Conservation (phyloP, 352 stramenopile species). For the Globisporangium barbulae region DNA sequence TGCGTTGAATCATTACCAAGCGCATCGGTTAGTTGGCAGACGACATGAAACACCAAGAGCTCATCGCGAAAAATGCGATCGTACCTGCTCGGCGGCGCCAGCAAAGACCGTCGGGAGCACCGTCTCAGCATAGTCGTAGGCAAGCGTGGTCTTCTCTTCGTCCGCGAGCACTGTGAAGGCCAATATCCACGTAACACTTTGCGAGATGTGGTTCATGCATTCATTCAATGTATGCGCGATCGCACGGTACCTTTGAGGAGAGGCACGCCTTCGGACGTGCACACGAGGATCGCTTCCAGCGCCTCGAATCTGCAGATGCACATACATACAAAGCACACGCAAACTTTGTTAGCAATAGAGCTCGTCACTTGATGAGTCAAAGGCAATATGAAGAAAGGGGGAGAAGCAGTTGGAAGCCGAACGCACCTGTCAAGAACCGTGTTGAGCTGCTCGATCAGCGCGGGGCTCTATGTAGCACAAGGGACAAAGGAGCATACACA, state of each 20-base stretch:
- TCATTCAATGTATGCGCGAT: not conserved
- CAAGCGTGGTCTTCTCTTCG: conserved; percentile 35
- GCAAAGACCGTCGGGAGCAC: conserved; percentile 78
- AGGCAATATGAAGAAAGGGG: not conserved
- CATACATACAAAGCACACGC: not conserved
- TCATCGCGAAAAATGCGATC: not conserved
- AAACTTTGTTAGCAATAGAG: not conserved
- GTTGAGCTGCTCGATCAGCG: conserved; percentile 63
- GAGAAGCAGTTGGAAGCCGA: not conserved
- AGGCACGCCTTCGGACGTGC: conserved; percentile 71
- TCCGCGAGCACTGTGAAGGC: conserved; percentile 33
- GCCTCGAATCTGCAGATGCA: conserved; percentile 54
- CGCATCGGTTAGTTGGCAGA: not conserved
- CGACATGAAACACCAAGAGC: not conserved
- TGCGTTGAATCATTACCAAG: not conserved
- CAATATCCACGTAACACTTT: not conserved
- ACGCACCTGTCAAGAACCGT: conserved; percentile 47
- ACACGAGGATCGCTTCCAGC: conserved; percentile 75
- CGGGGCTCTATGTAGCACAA: conserved; percentile 36
- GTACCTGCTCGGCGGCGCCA: conserved; percentile 67
- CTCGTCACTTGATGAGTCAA: not conserved
- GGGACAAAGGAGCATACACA: not conserved
- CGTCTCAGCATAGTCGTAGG: conserved; percentile 76
- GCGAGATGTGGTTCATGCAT: no score
- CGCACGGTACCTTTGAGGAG: conserved; percentile 53